Evolutionary conservation across 106 monocot species (phyloP), one percentile per base, ranked within the genome.

Genomic region (Iris macrosiphon): DNA sequence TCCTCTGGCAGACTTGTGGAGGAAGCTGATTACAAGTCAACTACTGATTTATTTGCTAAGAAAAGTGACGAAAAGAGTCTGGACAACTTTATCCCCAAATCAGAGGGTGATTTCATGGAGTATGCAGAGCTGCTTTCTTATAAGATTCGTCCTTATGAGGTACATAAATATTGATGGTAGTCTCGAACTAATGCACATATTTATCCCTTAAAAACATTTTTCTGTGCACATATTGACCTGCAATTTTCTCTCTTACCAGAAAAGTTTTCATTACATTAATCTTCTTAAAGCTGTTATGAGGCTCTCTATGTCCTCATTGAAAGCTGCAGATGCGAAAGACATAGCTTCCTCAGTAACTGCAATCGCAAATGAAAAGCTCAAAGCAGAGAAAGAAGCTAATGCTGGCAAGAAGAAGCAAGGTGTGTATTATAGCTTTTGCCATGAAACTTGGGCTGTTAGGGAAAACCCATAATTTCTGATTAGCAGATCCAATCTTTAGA

Each of bases 1-100:
- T n/a, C n/a, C n/a, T n/a, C n/a, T n/a, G n/a, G n/a, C 45, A 98
- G 96, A 75, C 83, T 98, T 57, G 86, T 90, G 19, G 96, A 98
- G 75, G 90, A 98, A 60, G 82, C 96, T 61, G 96, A 98, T 69
- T 98, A 72, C 63, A 98, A 78, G 66, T 69, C 90, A 43, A 87
- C 90, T 30, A 35, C 65, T 7, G 96, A 98, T 53, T 60, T 98
- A 21, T 98, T 98, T 80, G 71, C 41, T 19, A 80, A 75, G 70
- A 83, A 60, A 64, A 65, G 77, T 2, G 76, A 83, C 65, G 90
- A 80, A 9, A 87, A 87, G 45, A 61, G 79, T 30, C 56, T 98
- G 24, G 90, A 98, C 20, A 90, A 71, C 51, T 98, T 90, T 45
- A 98, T 98, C 59, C 90, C 96, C 11, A 98, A 87, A 39, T 98